phyloP scores from a whole-genome alignment of 345 rosid species.

The Populus simonii region DNA sequence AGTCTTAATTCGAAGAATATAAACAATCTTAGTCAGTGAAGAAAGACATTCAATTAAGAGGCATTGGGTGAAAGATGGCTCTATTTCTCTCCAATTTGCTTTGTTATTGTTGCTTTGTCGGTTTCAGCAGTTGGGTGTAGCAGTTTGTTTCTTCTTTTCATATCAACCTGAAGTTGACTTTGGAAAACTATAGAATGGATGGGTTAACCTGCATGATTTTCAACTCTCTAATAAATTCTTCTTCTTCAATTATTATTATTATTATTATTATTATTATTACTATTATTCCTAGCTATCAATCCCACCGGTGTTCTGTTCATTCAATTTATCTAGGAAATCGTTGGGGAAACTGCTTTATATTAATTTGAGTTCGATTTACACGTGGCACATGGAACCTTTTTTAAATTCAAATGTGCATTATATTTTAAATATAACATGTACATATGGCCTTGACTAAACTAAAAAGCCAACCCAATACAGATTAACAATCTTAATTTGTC shows the following conservation, averaged over 20 bases:
- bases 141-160: conserved; percentile 19
- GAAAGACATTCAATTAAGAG: background rate
- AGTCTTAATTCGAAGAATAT: background rate
- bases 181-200: conserved; percentile 28
- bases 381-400: background rate
- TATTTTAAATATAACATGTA: background rate
- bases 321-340: background rate
- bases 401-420: background rate
- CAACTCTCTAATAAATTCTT: background rate
- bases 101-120: conserved; percentile 33
- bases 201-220: conserved; percentile 22
- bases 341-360: background rate
- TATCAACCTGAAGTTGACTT: conserved; percentile 30
- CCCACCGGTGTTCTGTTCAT: background rate
- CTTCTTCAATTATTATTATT: background rate
- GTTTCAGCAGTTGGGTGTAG: conserved; percentile 36
- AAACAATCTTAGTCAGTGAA: background rate
- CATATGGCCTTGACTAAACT: background rate
- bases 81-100: conserved; percentile 5
- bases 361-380: background rate
- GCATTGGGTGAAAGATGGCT: background rate
- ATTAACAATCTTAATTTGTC: background rate
- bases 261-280: background rate
- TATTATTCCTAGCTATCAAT: background rate
- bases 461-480: background rate